Evolutionary conservation across 768 basidiomycete genomes (phyloP).

Genomic region (Calocybe cyanea): DNA sequence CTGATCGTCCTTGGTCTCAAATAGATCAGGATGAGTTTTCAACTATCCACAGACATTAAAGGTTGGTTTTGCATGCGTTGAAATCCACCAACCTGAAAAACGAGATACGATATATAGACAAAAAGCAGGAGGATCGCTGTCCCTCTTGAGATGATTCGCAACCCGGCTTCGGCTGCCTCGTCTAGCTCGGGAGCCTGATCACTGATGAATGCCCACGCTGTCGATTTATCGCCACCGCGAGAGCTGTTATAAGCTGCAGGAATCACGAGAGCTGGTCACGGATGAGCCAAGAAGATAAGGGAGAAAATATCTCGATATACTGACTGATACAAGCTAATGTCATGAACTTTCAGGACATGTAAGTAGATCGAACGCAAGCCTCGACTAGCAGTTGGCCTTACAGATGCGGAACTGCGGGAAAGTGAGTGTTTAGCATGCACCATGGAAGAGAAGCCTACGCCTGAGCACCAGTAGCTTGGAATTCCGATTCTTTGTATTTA

Average conservation of each 20-base stretch:
- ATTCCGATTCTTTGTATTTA: slow-evolving; percentile 61
- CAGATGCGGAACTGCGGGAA: slow-evolving; percentile 42
- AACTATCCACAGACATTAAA: slow-evolving; percentile 40
- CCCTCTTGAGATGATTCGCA: slow-evolving; percentile 75
- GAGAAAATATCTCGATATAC: slow-evolving; percentile 19
- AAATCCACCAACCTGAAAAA: slow-evolving; percentile 60
- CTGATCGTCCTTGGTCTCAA: slow-evolving; percentile 27
- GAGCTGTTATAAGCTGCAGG: slow-evolving; percentile 81
- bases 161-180: slow-evolving; percentile 36
- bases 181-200: slow-evolving; percentile 15
- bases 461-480: slow-evolving; percentile 85
- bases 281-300: not conserved
- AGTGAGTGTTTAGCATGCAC: slow-evolving; percentile 2
- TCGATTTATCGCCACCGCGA: slow-evolving; percentile 10
- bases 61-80: not conserved
- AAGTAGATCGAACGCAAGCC: not conserved
- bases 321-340: slow-evolving; percentile 81
- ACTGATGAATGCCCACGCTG: not conserved
- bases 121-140: slow-evolving; percentile 72
- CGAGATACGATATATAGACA: slow-evolving; percentile 72
- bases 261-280: slow-evolving; percentile 65
- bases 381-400: slow-evolving; percentile 17
- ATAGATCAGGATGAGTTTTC: slow-evolving; percentile 66
- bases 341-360: slow-evolving; percentile 57
- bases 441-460: slow-evolving; percentile 46